Conservation (phyloP, 345 rosid species). For the Aquilaria malaccensis region DNA sequence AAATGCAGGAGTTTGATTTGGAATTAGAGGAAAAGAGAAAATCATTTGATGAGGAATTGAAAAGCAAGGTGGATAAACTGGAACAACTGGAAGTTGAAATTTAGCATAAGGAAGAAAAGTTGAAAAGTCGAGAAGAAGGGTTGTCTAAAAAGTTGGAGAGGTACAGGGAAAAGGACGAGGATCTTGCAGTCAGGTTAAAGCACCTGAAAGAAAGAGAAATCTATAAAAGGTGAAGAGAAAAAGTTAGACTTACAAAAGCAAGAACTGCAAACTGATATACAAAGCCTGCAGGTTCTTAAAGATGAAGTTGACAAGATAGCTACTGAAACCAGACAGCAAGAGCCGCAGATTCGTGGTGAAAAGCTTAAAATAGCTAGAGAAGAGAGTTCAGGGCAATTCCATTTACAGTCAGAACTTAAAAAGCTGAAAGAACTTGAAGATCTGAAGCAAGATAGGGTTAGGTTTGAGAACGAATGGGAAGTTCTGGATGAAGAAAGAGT, state of each 20-base stretch:
- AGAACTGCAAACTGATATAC: slow-evolving; percentile 45
- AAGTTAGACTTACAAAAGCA: slow-evolving; percentile 46
- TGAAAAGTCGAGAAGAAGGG: slow-evolving; percentile 47
- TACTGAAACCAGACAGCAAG: slow-evolving; percentile 49
- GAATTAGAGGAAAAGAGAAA: slow-evolving; percentile 53
- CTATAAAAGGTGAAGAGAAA: slow-evolving; percentile 52
- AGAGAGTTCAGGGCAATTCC: slow-evolving; percentile 61
- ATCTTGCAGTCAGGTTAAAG: slow-evolving; percentile 50
- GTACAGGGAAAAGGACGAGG: slow-evolving; percentile 67
- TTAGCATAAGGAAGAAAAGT: slow-evolving; percentile 44
- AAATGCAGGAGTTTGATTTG: slow-evolving; percentile 45
- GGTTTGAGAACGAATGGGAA: slow-evolving; percentile 77
- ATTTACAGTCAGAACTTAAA: slow-evolving; percentile 55
- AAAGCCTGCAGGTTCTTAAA: slow-evolving; percentile 41
- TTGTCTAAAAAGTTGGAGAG: slow-evolving; percentile 45
- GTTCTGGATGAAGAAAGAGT: slow-evolving; percentile 61
- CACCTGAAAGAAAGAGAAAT: slow-evolving; percentile 52
- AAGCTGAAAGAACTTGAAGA: slow-evolving; percentile 57
- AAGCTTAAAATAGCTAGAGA: slow-evolving; percentile 43
- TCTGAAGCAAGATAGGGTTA: slow-evolving; percentile 60
- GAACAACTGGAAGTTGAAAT: slow-evolving; percentile 44
- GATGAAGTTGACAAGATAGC: slow-evolving; percentile 58
- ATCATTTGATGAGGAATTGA: slow-evolving; percentile 51
- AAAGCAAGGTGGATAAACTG: slow-evolving; percentile 36
- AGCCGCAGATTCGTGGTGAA: slow-evolving; percentile 48